Evolutionary conservation across 495 filamentous ascomycete species (phyloP).

Genomic region (Chlorociboria aeruginascens): DNA sequence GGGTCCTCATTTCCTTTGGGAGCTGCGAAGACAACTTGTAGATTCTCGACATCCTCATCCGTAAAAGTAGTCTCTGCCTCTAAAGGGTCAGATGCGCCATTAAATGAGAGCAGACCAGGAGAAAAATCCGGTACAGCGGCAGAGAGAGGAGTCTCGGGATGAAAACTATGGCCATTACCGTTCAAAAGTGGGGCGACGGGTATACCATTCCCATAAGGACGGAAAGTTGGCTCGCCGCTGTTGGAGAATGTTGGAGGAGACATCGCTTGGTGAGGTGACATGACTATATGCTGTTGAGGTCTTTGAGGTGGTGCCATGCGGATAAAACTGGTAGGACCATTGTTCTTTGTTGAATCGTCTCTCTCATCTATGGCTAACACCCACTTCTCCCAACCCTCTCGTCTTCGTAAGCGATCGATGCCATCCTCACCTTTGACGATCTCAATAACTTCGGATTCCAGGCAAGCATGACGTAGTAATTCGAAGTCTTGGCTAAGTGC

Average conservation of each 20-base stretch:
- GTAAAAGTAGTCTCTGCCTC: conserved; percentile 34
- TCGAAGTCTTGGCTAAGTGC: conserved; percentile 60
- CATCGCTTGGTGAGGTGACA: conserved; percentile 21
- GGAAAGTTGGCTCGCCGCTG: conserved; percentile 18
- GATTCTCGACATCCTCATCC: conserved; percentile 41
- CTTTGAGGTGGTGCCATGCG: conserved; percentile 2
- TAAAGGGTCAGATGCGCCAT: conserved; percentile 31
- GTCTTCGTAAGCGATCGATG: conserved; percentile 64
- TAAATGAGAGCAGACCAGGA: conserved; percentile 36
- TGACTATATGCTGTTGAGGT: conserved; percentile 15
- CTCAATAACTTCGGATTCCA: conserved; percentile 58
- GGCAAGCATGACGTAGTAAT: conserved; percentile 60
- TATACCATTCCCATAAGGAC: conserved; percentile 26
- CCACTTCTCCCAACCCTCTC: conserved; percentile 72
- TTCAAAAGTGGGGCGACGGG: conserved; percentile 27
- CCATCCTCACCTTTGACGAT: conserved; percentile 58
- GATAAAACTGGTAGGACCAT: conserved; percentile 23
- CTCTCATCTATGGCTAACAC: conserved; percentile 41
- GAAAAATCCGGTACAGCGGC: conserved; percentile 68
- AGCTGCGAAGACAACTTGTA: conserved; percentile 23
- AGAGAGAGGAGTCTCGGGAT: conserved; percentile 48
- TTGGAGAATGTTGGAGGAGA: conserved; percentile 23
- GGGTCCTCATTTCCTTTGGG: conserved; percentile 8
- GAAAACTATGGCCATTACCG: conserved; percentile 28
- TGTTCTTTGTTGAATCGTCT: conserved; percentile 26